Percentiles rank a stretch among this genome's conserved stretches.
These are phyloP conservation scores for Microdochium bolleyi DNA, from an alignment of 2,329 filamentous ascomycete genomes.

Conservation along the genomic window DNA sequence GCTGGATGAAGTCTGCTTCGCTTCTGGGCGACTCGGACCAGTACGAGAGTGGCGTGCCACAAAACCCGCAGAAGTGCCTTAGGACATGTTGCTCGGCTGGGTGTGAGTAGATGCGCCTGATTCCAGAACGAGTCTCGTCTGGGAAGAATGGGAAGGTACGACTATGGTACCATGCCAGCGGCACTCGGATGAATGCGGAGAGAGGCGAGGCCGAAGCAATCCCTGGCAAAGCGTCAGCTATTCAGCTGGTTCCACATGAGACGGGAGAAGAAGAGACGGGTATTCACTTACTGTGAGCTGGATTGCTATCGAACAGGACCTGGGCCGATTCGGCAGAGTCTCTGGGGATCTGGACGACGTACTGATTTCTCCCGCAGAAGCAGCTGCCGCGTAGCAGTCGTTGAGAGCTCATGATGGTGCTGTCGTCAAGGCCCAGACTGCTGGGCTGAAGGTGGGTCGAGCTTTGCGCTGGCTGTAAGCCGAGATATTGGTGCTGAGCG, in stretches of 20 bases:
- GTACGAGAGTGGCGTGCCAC: constrained; percentile 75
- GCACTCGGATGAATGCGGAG: constrained; percentile 75
- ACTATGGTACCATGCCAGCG: constrained; percentile 72
- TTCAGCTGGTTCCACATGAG: neutral
- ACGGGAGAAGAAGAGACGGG: neutral
- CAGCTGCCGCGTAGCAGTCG: constrained; percentile 66
- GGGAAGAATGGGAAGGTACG: constrained; percentile 67
- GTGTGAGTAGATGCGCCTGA: constrained; percentile 60
- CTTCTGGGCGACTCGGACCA: constrained; percentile 68
- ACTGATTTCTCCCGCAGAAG: constrained; percentile 79
- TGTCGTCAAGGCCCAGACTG: neutral
- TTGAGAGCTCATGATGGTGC: constrained; percentile 33
- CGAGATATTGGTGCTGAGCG: too few relatives aligned
- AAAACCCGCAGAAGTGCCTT: constrained; percentile 85
- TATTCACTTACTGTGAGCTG: constrained; percentile 60
- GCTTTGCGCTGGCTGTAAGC: too few relatives aligned
- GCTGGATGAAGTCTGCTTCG: constrained; percentile 71
- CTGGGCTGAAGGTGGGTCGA: too few relatives aligned
- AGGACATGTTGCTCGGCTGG: constrained; percentile 49
- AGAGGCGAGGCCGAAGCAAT: constrained; percentile 63
- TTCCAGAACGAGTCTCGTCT: constrained; percentile 64
- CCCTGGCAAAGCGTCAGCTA: constrained; percentile 28
- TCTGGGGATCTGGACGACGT: constrained; percentile 63
- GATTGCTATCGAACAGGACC: constrained; percentile 68
- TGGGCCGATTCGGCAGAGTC: constrained; percentile 47